These are phyloP conservation scores for Royoungia palumana DNA, from an alignment of 768 basidiomycete species.

Conservation along the genomic window DNA sequence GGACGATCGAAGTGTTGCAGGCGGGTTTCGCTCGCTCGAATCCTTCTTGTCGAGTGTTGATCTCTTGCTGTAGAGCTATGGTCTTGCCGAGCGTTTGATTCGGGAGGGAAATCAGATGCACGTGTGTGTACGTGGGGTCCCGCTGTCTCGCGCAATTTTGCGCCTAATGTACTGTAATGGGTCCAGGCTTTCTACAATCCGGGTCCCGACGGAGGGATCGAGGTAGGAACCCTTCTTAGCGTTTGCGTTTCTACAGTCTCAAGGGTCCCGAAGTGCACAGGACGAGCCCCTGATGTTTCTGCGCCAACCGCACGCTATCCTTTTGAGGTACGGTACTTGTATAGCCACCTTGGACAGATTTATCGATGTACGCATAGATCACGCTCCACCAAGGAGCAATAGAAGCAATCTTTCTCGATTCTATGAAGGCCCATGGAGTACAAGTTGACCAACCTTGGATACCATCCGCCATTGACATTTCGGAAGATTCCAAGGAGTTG, in stretches of 20 bases:
- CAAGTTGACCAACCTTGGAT: constrained; percentile 35
- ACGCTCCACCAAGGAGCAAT: constrained; percentile 43
- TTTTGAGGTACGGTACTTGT: constrained; percentile 51
- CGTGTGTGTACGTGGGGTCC: constrained; percentile 48
- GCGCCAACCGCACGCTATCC: constrained; percentile 67
- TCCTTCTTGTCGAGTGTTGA: neutral
- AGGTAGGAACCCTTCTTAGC: constrained; percentile 36
- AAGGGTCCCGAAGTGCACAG: constrained; percentile 46
- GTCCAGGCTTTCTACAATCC: constrained; percentile 75
- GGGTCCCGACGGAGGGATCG: constrained; percentile 52
- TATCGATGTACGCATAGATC: constrained; percentile 16
- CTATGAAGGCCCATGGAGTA: constrained; percentile 30
- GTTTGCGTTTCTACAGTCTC: neutral
- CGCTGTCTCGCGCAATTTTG: neutral
- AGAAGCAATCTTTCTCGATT: constrained; percentile 41
- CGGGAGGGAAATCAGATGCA: constrained; percentile 68
- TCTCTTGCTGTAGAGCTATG: constrained; percentile 57
- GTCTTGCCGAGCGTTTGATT: constrained; percentile 64
- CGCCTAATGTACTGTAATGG: neutral
- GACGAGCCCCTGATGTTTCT: constrained; percentile 61
- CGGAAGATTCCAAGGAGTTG: constrained; percentile 38
- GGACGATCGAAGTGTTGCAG: constrained; percentile 55
- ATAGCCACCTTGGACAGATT: neutral
- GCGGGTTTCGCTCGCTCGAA: constrained; percentile 12
- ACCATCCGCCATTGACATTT: constrained; percentile 32